Conservation (phyloP, 2,329 filamentous ascomycete species). For the Davidsoniella australis region DNA sequence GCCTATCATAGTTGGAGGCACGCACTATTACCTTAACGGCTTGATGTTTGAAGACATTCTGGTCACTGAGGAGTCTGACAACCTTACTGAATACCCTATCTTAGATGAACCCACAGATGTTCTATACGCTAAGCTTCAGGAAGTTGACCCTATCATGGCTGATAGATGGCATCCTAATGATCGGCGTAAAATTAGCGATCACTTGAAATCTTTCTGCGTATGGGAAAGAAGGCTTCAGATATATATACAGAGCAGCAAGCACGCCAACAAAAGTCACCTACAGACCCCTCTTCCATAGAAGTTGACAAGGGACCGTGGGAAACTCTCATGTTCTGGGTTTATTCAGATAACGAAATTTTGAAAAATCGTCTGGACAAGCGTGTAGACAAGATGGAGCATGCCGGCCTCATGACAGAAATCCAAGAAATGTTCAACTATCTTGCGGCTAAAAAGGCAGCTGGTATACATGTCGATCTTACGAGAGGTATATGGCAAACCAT, state of each 20-base stretch:
- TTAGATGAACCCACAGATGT: slow-evolving; percentile 53
- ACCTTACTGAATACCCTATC: slow-evolving; percentile 40
- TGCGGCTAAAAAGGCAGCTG: slow-evolving; percentile 22
- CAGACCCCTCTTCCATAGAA: not conserved
- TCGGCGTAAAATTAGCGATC: slow-evolving; percentile 77
- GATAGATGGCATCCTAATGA: slow-evolving; percentile 89
- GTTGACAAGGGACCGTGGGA: slow-evolving; percentile 24
- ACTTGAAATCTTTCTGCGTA: slow-evolving; percentile 75
- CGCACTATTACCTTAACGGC: slow-evolving; percentile 86
- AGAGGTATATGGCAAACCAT: slow-evolving; percentile 94
- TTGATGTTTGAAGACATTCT: slow-evolving; percentile 65
- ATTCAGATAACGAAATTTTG: slow-evolving; percentile 53
- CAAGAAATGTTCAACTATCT: slow-evolving; percentile 27
- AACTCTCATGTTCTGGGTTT: slow-evolving; percentile 71
- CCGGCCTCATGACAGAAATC: slow-evolving; percentile 33
- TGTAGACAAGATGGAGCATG: slow-evolving; percentile 66
- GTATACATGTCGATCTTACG: slow-evolving; percentile 47
- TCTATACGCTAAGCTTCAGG: slow-evolving; percentile 53
- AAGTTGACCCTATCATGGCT: slow-evolving; percentile 82
- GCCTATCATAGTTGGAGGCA: slow-evolving; percentile 84
- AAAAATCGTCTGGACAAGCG: slow-evolving; percentile 55
- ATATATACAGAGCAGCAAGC: slow-evolving; percentile 61
- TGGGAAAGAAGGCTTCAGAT: slow-evolving; percentile 65
- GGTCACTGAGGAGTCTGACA: slow-evolving; percentile 27
- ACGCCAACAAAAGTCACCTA: slow-evolving; percentile 8